Percentiles rank a stretch among this genome's conserved stretches.
phyloP scores from a whole-genome alignment of 2,329 filamentous ascomycete genomes.

The Chaetothyriales sp. region DNA sequence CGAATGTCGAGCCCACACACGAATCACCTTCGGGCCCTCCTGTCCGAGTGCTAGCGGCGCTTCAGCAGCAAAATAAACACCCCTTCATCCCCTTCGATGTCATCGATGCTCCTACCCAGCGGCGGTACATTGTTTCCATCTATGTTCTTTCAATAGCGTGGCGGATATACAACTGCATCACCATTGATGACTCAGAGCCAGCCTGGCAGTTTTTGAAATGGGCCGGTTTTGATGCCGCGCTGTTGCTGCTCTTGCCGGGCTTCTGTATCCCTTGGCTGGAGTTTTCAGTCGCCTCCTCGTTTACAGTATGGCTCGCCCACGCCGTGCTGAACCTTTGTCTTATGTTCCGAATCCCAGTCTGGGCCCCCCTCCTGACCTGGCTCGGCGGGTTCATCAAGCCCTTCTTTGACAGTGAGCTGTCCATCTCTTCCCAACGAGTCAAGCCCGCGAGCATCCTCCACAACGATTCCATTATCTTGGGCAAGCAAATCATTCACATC shows the following conservation, averaged over 20 bases:
- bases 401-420: conserved; percentile 81
- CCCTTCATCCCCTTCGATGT: conserved; percentile 69
- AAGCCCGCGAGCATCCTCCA: conserved; percentile 77
- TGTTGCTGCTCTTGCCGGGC: conserved; percentile 72
- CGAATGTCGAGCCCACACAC: conserved; percentile 2
- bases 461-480: conserved; percentile 84
- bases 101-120: conserved; percentile 79
- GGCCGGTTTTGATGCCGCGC: conserved; percentile 71
- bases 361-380: conserved; percentile 51
- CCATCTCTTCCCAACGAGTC: conserved; percentile 84
- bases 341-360: conserved; percentile 76
- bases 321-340: conserved; percentile 63
- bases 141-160: conserved; percentile 65
- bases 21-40: conserved; percentile 14
- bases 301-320: conserved; percentile 56
- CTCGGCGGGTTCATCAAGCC: conserved; percentile 59
- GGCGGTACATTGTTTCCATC: conserved; percentile 69
- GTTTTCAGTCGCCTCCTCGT: conserved; percentile 61
- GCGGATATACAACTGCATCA: conserved; percentile 75
- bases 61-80: conserved; percentile 16
- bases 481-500: conserved; percentile 95
- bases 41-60: conserved; percentile 5
- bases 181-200: conserved; percentile 68
- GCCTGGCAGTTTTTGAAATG: conserved; percentile 88
- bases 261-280: conserved; percentile 94